phyloP scores from a whole-genome alignment of 1,284 basidiomycete genomes.

The Porodaedalea pini region DNA sequence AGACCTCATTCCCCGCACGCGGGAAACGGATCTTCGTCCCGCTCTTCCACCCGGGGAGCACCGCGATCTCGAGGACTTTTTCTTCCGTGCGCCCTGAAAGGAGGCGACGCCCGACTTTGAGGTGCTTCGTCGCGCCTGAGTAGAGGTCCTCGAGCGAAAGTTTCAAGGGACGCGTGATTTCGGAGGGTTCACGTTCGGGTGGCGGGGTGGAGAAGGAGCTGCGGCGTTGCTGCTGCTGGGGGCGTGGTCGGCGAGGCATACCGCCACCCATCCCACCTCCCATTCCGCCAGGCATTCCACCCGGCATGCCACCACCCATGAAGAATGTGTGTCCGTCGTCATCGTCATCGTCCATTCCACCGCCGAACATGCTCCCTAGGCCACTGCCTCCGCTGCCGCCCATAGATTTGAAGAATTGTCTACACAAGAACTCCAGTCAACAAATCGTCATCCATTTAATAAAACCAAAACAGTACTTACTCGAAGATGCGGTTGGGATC shows the following conservation, averaged over 20 bases:
- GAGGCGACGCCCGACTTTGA: slow-evolving; percentile 81
- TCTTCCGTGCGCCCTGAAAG: slow-evolving; percentile 78
- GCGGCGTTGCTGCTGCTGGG: slow-evolving; percentile 31
- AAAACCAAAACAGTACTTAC: slow-evolving; percentile 43
- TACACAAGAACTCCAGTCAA: slow-evolving; percentile 29
- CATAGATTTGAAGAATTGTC: slow-evolving; percentile 62
- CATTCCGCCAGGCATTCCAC: slow-evolving; percentile 55
- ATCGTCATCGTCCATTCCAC: slow-evolving; percentile 46
- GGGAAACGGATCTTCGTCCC: slow-evolving; percentile 93
- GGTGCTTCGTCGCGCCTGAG: slow-evolving; percentile 81
- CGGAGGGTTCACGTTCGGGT: slow-evolving; percentile 39
- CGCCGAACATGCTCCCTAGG: slow-evolving; percentile 36
- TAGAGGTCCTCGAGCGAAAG: slow-evolving; percentile 91
- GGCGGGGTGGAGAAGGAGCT: slow-evolving; percentile 27
- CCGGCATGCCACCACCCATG: slow-evolving; percentile 42
- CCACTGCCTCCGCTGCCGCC: slow-evolving; percentile 32
- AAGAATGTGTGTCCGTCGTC: slow-evolving; percentile 37
- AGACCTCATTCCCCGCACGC: slow-evolving; percentile 80
- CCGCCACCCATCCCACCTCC: slow-evolving; percentile 24
- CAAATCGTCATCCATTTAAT: not conserved
- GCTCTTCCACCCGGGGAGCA: slow-evolving; percentile 83
- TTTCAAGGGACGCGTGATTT: slow-evolving; percentile 83
- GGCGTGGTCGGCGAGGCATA: slow-evolving; percentile 11
- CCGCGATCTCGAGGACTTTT: slow-evolving; percentile 86
- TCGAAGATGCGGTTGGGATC: slow-evolving; percentile 94